A percentile compares a stretch with the other conserved stretches of the same genome.
These are phyloP conservation scores for Podila minutissima DNA, from an alignment of 192 early-diverging fungal species.

Conservation along the genomic window DNA sequence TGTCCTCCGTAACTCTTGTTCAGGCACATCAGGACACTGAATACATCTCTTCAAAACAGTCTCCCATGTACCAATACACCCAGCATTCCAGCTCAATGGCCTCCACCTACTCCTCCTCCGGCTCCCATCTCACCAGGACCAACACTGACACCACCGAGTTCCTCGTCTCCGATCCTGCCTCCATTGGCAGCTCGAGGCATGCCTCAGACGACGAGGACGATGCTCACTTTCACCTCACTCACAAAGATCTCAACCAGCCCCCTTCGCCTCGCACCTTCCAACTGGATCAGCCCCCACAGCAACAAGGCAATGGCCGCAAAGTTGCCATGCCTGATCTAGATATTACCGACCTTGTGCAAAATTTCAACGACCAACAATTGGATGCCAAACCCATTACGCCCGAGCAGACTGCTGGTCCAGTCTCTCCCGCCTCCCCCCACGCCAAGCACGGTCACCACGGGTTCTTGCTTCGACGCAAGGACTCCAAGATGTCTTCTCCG, in stretches of 20 bases:
- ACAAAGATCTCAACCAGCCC: background rate
- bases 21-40: background rate
- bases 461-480: slow-evolving; percentile 14
- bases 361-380: background rate
- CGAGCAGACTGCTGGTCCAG: background rate
- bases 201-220: slow-evolving; percentile 27
- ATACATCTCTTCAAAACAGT: background rate
- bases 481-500: background rate
- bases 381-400: background rate
- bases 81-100: background rate
- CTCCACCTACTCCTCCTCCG: background rate
- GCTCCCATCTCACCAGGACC: background rate
- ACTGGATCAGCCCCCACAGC: slow-evolving; percentile 18
- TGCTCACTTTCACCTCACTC: slow-evolving; percentile 2
- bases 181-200: slow-evolving; percentile 26
- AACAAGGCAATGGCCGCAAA: background rate
- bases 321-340: background rate
- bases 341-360: background rate
- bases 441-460: background rate
- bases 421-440: background rate
- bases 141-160: slow-evolving; percentile 11
- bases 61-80: background rate
- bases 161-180: slow-evolving; percentile 22
- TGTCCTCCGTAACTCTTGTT: background rate
- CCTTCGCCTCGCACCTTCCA: slow-evolving; percentile 3